phyloP scores from a whole-genome alignment of 805 yeast species.

The Nakazawaea pomicola region DNA sequence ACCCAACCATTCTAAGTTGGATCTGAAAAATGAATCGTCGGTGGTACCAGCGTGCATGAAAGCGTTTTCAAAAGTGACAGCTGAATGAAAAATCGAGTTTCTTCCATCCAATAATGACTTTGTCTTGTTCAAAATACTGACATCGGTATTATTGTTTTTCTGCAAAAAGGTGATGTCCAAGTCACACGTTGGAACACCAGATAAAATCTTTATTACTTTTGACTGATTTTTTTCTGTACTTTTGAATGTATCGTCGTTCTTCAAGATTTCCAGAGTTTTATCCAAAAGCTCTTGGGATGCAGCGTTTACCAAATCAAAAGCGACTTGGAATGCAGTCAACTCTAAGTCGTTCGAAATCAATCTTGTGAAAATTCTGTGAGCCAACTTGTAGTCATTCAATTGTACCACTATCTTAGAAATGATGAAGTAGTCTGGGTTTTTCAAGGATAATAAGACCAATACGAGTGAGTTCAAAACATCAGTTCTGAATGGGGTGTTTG shows the following conservation, averaged over 20 bases:
- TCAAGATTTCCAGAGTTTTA: conserved; percentile 39
- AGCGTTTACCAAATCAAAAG: conserved; percentile 87
- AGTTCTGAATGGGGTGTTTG: conserved; percentile 61
- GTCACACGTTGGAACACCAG: conserved; percentile 94
- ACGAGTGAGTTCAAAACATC: conserved; percentile 61
- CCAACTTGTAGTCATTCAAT: conserved; percentile 70
- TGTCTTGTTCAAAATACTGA: conserved; percentile 73
- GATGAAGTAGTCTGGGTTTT: conserved; percentile 74
- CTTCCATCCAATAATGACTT: conserved; percentile 83
- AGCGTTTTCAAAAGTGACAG: conserved; percentile 91
- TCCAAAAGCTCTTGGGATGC: conserved; percentile 87
- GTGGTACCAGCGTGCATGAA: conserved; percentile 96
- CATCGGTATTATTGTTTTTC: conserved; percentile 84
- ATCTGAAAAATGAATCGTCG: conserved; percentile 85
- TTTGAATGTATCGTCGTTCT: conserved; percentile 21
- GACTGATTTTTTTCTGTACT: conserved; percentile 23
- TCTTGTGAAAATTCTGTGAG: conserved; percentile 61
- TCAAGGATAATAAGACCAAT: conserved; percentile 49
- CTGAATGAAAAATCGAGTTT: conserved; percentile 91
- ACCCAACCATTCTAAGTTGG: conserved; percentile 91
- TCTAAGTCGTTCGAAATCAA: conserved; percentile 46
- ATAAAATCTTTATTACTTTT: conserved; percentile 63
- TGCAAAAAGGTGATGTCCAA: conserved; percentile 81
- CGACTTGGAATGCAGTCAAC: conserved; percentile 82
- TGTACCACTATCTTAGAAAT: conserved; percentile 84